Conservation (phyloP, 208 protist species). For the Trypanosoma scelopori region DNA sequence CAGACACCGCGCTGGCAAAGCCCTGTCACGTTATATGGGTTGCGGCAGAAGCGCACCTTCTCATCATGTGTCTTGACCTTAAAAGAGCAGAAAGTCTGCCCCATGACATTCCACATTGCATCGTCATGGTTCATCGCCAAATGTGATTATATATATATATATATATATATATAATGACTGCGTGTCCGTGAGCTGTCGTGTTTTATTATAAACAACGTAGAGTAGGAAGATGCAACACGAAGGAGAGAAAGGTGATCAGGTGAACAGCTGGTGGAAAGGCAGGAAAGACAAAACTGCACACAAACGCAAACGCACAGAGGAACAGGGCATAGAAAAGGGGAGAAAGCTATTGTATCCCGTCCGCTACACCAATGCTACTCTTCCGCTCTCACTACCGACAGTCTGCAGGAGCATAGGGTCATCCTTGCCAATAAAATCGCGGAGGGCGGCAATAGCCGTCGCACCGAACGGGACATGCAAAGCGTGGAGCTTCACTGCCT, state of each 20-base stretch:
- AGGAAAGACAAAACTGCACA: conserved; percentile 1
- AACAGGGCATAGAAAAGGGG: background rate
- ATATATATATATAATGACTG: too few species aligned
- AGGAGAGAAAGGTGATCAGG: background rate
- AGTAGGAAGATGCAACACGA: background rate
- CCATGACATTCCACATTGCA: conserved; percentile 93
- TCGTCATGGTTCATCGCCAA: conserved; percentile 91
- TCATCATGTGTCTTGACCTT: conserved; percentile 92
- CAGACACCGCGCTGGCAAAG: conserved; percentile 97
- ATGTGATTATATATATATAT: too few species aligned
- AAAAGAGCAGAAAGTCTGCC: conserved; percentile 92
- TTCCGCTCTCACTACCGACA: too few species aligned
- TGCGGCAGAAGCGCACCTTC: conserved; percentile 97
- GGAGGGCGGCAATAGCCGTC: conserved; percentile 53
- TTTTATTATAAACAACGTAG: too few species aligned
- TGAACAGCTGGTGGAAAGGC: background rate
- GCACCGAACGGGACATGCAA: conserved; percentile 49
- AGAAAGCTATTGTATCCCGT: background rate
- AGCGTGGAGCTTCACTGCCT: conserved; percentile 74
- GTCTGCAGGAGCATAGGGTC: conserved; percentile 46
- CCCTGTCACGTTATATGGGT: conserved; percentile 98
- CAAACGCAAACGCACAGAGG: background rate
- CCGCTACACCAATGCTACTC: background rate
- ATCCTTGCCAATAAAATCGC: conserved; percentile 54
- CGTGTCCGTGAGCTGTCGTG: background rate